phyloP scores from a whole-genome alignment of 805 yeast species.

The Aciculoconidium aculeatum region DNA sequence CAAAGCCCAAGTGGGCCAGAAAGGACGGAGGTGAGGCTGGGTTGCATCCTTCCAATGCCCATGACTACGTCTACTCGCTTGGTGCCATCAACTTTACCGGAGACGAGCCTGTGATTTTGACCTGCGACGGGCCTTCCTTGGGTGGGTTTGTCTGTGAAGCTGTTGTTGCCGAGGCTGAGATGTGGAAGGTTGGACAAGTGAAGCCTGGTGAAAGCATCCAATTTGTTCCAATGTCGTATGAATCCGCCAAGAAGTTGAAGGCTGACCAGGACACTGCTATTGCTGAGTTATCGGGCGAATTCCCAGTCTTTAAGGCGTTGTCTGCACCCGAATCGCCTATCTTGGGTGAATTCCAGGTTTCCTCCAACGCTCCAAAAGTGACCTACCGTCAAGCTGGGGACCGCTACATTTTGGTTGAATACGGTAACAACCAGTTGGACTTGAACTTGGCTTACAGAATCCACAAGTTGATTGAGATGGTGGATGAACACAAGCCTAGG shows the following conservation, averaged over 20 bases:
- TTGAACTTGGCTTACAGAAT: slow-evolving; percentile 81
- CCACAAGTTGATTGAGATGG: slow-evolving; percentile 72
- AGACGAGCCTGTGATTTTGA: slow-evolving; percentile 94
- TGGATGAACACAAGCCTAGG: slow-evolving; percentile 52
- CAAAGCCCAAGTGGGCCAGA: slow-evolving; percentile 97
- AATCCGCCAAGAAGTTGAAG: slow-evolving; percentile 62
- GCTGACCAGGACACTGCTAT: slow-evolving; percentile 52
- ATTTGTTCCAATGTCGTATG: slow-evolving; percentile 72
- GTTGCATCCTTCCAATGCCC: slow-evolving; percentile 96
- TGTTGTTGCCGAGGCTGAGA: slow-evolving; percentile 90
- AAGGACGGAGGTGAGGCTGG: slow-evolving; percentile 97
- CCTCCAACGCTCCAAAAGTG: slow-evolving; percentile 57
- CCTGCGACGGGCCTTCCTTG: slow-evolving; percentile 95
- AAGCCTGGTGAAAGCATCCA: slow-evolving; percentile 86
- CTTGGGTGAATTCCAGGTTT: slow-evolving; percentile 45
- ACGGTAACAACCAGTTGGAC: slow-evolving; percentile 85
- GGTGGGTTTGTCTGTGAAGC: slow-evolving; percentile 98
- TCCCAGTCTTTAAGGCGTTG: slow-evolving; percentile 27
- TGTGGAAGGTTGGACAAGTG: slow-evolving; percentile 98
- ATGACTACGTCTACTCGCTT: slow-evolving; percentile 91
- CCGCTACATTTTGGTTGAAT: slow-evolving; percentile 84
- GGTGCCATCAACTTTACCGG: slow-evolving; percentile 98
- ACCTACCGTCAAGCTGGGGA: slow-evolving; percentile 97
- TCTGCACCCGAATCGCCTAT: slow-evolving; percentile 60
- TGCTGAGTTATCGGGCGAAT: slow-evolving; percentile 37